These are phyloP conservation scores for Elsinoe australis DNA, from an alignment of 2,329 filamentous ascomycete species.

Conservation along the genomic window DNA sequence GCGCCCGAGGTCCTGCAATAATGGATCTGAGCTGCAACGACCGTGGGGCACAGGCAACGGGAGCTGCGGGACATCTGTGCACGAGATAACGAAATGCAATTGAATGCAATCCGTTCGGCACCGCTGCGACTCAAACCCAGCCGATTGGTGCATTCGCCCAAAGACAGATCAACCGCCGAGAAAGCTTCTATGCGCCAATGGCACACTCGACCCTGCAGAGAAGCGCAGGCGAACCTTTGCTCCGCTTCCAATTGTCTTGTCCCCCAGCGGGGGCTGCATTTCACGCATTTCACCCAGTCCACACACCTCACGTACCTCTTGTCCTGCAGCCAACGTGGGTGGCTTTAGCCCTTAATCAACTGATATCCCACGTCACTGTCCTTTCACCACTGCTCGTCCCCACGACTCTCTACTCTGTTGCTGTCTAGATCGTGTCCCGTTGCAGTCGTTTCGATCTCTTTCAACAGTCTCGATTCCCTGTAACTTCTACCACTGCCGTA, in stretches of 20 bases:
- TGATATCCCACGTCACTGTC: constrained; percentile 12
- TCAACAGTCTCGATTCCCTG: constrained; percentile 4
- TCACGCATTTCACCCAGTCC: background rate
- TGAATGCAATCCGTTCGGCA: constrained; percentile 15
- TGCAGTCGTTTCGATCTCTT: constrained; percentile 10
- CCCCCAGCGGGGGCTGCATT: constrained; percentile 7
- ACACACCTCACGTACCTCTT: background rate
- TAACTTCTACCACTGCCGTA: constrained; percentile 1
- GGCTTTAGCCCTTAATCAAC: constrained; percentile 14
- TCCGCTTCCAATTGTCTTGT: constrained; percentile 16
- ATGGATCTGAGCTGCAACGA: background rate
- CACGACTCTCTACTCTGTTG: background rate
- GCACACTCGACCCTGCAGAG: constrained; percentile 14
- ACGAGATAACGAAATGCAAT: constrained; percentile 17
- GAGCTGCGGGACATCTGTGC: constrained; percentile 10
- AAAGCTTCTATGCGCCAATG: constrained; percentile 16
- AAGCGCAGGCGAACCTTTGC: constrained; percentile 18
- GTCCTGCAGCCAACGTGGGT: constrained; percentile 10
- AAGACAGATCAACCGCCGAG: constrained; percentile 12
- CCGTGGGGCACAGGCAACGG: background rate
- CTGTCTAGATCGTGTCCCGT: constrained; percentile 9
- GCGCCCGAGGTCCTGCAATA: constrained; percentile 15
- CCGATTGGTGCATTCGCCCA: constrained; percentile 14
- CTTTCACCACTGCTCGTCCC: constrained; percentile 1
- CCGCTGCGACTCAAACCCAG: background rate